These are phyloP conservation scores for Mrakiaceae sp. DNA, from an alignment of 1,284 basidiomycete species.

Conservation along the genomic window DNA sequence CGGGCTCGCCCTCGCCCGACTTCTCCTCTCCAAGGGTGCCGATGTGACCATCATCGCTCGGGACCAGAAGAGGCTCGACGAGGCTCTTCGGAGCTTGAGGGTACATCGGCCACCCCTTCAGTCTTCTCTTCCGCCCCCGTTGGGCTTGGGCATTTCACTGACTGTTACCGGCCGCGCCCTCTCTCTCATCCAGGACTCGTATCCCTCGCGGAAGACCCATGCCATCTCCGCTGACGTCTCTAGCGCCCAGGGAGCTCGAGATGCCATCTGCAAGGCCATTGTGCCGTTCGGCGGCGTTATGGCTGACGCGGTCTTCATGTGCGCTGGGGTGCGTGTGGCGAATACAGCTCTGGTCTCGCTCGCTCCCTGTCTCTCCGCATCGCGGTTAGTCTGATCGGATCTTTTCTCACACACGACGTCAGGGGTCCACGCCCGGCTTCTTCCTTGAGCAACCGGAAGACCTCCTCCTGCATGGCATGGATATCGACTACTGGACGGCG, in stretches of 20 bases:
- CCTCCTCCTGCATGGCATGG: slow-evolving; percentile 40
- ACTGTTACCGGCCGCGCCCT: slow-evolving; percentile 21
- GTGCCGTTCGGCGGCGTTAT: slow-evolving; percentile 43
- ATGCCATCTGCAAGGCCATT: slow-evolving; percentile 52
- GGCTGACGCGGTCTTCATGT: slow-evolving; percentile 66
- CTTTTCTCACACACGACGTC: background rate
- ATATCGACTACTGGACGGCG: slow-evolving; percentile 41
- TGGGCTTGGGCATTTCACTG: slow-evolving; percentile 12
- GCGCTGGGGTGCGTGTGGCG: slow-evolving; percentile 48
- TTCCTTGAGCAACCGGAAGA: slow-evolving; percentile 46
- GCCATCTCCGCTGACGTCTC: slow-evolving; percentile 54
- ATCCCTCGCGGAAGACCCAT: slow-evolving; percentile 18
- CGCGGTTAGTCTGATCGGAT: background rate
- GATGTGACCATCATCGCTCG: slow-evolving; percentile 72
- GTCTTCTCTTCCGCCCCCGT: background rate
- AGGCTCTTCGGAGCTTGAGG: slow-evolving; percentile 52
- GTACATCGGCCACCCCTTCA: slow-evolving; percentile 31
- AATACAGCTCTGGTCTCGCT: background rate
- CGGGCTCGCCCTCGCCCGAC: slow-evolving; percentile 57
- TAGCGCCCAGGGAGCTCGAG: slow-evolving; percentile 41
- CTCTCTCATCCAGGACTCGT: slow-evolving; percentile 46
- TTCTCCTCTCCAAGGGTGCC: slow-evolving; percentile 59
- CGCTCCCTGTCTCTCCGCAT: background rate
- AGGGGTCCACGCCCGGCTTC: slow-evolving; percentile 48
- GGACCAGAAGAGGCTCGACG: slow-evolving; percentile 48